phyloP scores from a whole-genome alignment of 2,329 filamentous ascomycete genomes.

The Ceratocystis cubensis region DNA sequence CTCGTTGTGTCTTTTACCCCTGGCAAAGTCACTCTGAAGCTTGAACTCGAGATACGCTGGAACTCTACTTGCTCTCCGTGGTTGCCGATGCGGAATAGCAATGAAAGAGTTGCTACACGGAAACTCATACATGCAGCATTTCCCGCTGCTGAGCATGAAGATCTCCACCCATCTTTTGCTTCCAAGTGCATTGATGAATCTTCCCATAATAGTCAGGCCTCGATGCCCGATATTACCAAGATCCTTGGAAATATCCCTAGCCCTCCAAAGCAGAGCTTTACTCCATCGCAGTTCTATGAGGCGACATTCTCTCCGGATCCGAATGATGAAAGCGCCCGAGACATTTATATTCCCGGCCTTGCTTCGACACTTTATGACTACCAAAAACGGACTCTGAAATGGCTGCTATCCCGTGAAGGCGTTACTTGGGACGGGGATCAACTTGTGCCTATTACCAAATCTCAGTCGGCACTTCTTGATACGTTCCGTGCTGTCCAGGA shows the following conservation, averaged over 20 bases:
- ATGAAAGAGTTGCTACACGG: constrained; percentile 28
- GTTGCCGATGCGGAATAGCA: constrained; percentile 25
- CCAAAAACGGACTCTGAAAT: constrained; percentile 56
- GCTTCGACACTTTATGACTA: constrained; percentile 54
- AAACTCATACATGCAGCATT: constrained; percentile 26
- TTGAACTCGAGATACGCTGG: constrained; percentile 33
- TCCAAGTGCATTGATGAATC: not conserved
- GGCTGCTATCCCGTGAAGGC: constrained; percentile 57
- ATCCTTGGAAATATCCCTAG: constrained; percentile 26
- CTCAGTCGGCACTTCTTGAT: not conserved
- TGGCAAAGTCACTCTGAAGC: constrained; percentile 23
- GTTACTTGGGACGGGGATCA: constrained; percentile 34
- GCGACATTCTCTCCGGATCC: constrained; percentile 40
- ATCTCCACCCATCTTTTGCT: not conserved
- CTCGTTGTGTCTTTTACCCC: not conserved
- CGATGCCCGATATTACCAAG: constrained; percentile 17
- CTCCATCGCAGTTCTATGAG: constrained; percentile 53
- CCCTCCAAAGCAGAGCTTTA: constrained; percentile 24
- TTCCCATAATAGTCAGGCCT: not conserved
- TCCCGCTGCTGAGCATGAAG: not conserved
- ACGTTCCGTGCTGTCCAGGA: constrained; percentile 30
- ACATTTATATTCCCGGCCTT: constrained; percentile 34
- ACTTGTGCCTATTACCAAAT: constrained; percentile 8
- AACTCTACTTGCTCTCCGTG: constrained; percentile 31
- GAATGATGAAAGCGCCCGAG: constrained; percentile 26